phyloP scores from a whole-genome alignment of 108 stramenopile genomes.

The Pseudonitzschia pungens region DNA sequence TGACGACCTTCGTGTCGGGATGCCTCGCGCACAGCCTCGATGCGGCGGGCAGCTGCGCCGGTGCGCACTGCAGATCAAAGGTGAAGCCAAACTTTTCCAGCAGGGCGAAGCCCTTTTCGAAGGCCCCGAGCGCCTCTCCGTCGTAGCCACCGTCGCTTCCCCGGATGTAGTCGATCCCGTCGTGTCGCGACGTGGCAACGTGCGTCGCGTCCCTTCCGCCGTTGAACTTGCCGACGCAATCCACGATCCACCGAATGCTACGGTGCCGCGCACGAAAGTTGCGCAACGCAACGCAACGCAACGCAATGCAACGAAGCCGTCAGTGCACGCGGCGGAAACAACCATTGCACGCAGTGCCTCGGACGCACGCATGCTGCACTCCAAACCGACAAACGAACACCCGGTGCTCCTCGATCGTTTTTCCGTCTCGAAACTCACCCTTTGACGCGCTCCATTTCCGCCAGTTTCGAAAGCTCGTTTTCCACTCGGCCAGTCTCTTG shows the following conservation, averaged over 20 bases:
- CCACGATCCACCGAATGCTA: constrained; percentile 73
- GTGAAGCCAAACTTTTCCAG: constrained; percentile 52
- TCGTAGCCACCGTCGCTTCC: constrained; percentile 39
- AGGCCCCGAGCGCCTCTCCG: constrained; percentile 35
- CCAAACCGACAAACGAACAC: too few species aligned
- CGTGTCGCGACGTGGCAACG: constrained; percentile 63
- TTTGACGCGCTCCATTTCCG: constrained; percentile 33
- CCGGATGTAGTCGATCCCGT: constrained; percentile 62
- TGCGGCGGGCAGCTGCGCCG: constrained; percentile 66
- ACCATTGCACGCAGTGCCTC: too few species aligned
- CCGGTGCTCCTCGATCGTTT: too few species aligned
- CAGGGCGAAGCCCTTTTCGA: constrained; percentile 65
- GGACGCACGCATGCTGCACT: too few species aligned
- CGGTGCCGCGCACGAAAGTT: too few species aligned
- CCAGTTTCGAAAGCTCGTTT: constrained; percentile 32
- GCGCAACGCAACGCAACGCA: too few species aligned
- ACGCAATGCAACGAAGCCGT: too few species aligned
- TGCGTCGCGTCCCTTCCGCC: constrained; percentile 55
- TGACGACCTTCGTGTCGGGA: constrained; percentile 58
- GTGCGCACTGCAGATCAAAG: constrained; percentile 84
- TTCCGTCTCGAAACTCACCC: constrained; percentile 21
- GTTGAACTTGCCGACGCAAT: constrained; percentile 60
- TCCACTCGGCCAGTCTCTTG: constrained; percentile 35
- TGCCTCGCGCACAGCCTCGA: constrained; percentile 46
- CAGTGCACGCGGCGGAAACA: too few species aligned